Percentiles rank a stretch among this genome's conserved stretches.
Conservation (phyloP, 768 basidiomycete genomes). For the Nidula microcarpa region DNA sequence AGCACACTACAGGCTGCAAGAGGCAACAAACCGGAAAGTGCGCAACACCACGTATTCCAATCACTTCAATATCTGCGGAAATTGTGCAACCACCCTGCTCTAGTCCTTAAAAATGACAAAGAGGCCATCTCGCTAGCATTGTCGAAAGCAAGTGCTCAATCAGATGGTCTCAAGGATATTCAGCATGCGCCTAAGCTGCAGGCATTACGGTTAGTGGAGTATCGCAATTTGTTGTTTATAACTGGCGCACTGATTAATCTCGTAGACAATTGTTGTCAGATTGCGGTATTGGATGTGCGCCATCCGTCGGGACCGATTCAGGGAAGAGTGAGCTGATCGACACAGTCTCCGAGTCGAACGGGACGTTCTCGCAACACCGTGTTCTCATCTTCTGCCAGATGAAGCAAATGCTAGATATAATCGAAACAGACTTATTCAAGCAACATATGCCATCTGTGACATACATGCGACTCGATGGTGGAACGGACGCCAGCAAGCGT, state of each 20-base stretch:
- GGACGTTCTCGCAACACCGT: conserved; percentile 89
- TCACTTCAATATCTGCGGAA: conserved; percentile 95
- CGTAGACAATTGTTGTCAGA: conserved; percentile 87
- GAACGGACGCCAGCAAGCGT: conserved; percentile 88
- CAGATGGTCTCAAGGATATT: conserved; percentile 63
- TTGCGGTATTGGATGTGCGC: conserved; percentile 81
- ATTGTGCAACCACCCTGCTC: conserved; percentile 94
- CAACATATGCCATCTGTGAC: conserved; percentile 92
- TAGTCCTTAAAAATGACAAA: conserved; percentile 78
- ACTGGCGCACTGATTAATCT: conserved; percentile 2
- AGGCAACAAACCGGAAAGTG: conserved; percentile 33
- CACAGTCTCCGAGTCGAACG: conserved; percentile 47
- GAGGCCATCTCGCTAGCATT: conserved; percentile 58
- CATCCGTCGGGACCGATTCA: conserved; percentile 40
- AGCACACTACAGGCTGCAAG: conserved; percentile 53
- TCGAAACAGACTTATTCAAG: conserved; percentile 91
- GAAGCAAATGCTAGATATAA: conserved; percentile 98
- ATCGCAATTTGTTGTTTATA: not conserved
- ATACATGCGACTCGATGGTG: conserved; percentile 97
- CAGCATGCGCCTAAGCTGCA: conserved; percentile 92
- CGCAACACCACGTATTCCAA: conserved; percentile 92
- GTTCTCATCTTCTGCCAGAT: conserved; percentile 99
- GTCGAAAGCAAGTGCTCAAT: conserved; percentile 45
- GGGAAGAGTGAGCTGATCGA: conserved; percentile 70
- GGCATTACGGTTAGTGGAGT: conserved; percentile 70